Conservation (phyloP, 306 rosid species). For the cucumber (Cucumis sativus) region Cucumber_9930_V3 NC_026657.2:1826001-1826500, state of each 20-base stretch:
- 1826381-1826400: neutral
- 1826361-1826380: neutral
- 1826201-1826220: slow-evolving; percentile 62
- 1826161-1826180: neutral
- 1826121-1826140: neutral
- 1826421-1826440: neutral
- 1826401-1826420: neutral
- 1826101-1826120: neutral
- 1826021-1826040: no score
- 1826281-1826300: slow-evolving; percentile 26
- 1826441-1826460: neutral
- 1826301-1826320: slow-evolving; percentile 50
- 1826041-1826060: no score
- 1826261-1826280: slow-evolving; percentile 35
- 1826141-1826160: neutral
- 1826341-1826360: slow-evolving; percentile 30
- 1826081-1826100: neutral
- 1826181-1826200: neutral
- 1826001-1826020: no score
- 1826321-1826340: slow-evolving; percentile 69
- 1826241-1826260: slow-evolving; percentile 44
- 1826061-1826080: no score
- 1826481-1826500: neutral
- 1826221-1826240: slow-evolving; percentile 71
- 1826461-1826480: neutral